Base-by-base conservation (phyloP, 2,329 filamentous ascomycete species). In the Cephalotrichum gorgonifer region DNA sequence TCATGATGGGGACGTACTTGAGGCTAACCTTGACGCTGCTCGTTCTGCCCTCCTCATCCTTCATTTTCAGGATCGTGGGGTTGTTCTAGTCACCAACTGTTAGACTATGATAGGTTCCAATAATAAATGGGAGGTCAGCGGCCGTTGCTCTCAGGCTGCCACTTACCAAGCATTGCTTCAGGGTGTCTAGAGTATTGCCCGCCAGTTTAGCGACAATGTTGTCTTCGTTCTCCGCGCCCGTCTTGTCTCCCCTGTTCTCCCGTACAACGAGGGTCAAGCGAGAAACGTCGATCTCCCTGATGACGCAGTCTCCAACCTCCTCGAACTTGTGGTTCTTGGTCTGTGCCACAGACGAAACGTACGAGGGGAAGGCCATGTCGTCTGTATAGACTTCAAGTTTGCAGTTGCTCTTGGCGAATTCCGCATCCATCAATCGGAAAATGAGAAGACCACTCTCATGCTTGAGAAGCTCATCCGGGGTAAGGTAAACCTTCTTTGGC, bases 241-340 rank as follows among this genome's bases (percentile, higher is more conserved):
- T 82, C 58, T 79, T 80, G 55, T 95, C 85, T 15, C 80, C 75
- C 62, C 89, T 88, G 44, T 35, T 41, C 59, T 91, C 86, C 41
- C 88, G 82, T 44, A 96, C 75, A 50, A 89, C 86, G 54, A 98
- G 76, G 0, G 90, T 97, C 51, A 98, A 81, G 55, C 85, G 86
- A 3, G 93, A 98, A 58, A 96, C 90, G 55, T 98, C 94, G n/a
- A 98, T 76, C 65, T 98, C 93, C 53, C 93, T 88, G 52, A 98
- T 86, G 67, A 98, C 89, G 48, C 89, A 93, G 66, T 98, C 93
- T 44, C 91, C 90, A 60, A 90, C 89, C 67, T 98, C 93, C 57
- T 93, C 87, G 64, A 97, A 88, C 47, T 79, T 86, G 60, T 83
- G 78, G 11, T 75, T 70, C 57, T 75, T 84, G 38, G 74, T 77